These are phyloP conservation scores for Penicillium sp. DNA, from an alignment of 2,329 filamentous ascomycete genomes.

Conservation along the genomic window DNA sequence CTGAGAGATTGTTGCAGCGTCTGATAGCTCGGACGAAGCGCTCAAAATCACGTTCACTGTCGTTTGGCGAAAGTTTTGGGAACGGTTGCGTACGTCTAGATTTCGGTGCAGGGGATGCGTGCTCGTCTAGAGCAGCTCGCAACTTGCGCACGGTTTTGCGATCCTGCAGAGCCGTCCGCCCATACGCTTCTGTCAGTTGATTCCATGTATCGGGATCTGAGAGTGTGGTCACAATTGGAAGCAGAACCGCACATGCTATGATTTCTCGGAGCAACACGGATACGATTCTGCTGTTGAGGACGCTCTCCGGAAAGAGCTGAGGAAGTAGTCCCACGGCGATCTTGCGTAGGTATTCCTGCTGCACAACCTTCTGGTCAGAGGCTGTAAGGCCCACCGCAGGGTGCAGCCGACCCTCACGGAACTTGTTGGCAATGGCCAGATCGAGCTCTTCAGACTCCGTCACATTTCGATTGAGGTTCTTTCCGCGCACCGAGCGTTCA, in stretches of 20 bases:
- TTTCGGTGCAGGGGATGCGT: slow-evolving; percentile 79
- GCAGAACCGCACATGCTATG: slow-evolving; percentile 86
- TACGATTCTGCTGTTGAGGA: slow-evolving; percentile 79
- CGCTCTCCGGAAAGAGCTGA: slow-evolving; percentile 68
- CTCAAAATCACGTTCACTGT: slow-evolving; percentile 91
- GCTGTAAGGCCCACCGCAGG: slow-evolving; percentile 80
- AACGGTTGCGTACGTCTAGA: slow-evolving; percentile 66
- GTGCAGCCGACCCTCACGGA: slow-evolving; percentile 84
- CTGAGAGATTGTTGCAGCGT: slow-evolving; percentile 86
- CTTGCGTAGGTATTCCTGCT: slow-evolving; percentile 85
- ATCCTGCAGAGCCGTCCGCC: slow-evolving; percentile 86
- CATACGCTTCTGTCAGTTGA: slow-evolving; percentile 87
- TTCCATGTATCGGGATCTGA: slow-evolving; percentile 98
- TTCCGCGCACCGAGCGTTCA: slow-evolving; percentile 81
- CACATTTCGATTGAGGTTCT: slow-evolving; percentile 81
- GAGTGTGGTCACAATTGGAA: slow-evolving; percentile 75
- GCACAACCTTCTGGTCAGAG: slow-evolving; percentile 78
- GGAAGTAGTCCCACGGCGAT: slow-evolving; percentile 73
- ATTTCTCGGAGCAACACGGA: slow-evolving; percentile 82
- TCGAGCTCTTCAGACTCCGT: slow-evolving; percentile 97
- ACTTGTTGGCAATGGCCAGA: slow-evolving; percentile 92
- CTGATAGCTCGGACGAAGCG: slow-evolving; percentile 88
- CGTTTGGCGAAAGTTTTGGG: slow-evolving; percentile 75
- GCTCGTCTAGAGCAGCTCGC: slow-evolving; percentile 87
- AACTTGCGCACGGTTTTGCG: slow-evolving; percentile 92